Evolutionary conservation across 306 rosid genomes (phyloP), one percentile per base, ranked within the genome.

Genomic region (Carpinus viminea): DNA sequence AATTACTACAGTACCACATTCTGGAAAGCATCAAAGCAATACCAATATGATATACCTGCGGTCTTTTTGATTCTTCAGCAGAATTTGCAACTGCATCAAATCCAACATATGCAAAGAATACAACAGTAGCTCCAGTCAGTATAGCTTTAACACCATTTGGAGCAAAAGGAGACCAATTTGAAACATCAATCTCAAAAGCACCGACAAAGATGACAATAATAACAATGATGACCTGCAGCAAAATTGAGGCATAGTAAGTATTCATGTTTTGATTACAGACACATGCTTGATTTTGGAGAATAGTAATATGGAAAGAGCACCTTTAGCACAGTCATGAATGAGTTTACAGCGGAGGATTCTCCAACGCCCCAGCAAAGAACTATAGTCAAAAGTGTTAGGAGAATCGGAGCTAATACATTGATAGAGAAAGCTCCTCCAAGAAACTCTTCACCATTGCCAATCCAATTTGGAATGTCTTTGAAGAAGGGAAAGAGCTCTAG

Each of bases 81-180:
- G 99, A 96, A 89, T 96, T 96, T 46, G 99, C 99, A 89, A 96
- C 98, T 21, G 99, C 99, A 83, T 96, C 99, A 85, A 96, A 96
- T 61, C 99, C 99, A 84, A 96, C 97, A 79, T 95, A 95, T 46
- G 99, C 97, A 85, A 95, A 95, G 81, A 95, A 95, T 48, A 95
- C 99, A 65, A 93, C 94, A 7, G 99, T 96, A 47, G 99, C 99
- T 82, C 99, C 99, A 0, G 97, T 93, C 78, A 93, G 88, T 77
- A 93, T 85, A 65, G 85, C 59, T 79, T 87, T 81, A 4, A 84
- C 20, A 79, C 98, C 99, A 85, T 87, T 83, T 74, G 99, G 99
- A 84, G 89, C 90, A 86, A 96, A 96, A 71, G 99, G 99, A 76
- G 97, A 87, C 99, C 98, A 96, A 78, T 96, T 96, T 79, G 99